Evolutionary conservation across 2,329 filamentous ascomycete species (phyloP), one percentile per base, ranked within the genome.

Genomic region (Microcyclospora tardicrescens): DNA sequence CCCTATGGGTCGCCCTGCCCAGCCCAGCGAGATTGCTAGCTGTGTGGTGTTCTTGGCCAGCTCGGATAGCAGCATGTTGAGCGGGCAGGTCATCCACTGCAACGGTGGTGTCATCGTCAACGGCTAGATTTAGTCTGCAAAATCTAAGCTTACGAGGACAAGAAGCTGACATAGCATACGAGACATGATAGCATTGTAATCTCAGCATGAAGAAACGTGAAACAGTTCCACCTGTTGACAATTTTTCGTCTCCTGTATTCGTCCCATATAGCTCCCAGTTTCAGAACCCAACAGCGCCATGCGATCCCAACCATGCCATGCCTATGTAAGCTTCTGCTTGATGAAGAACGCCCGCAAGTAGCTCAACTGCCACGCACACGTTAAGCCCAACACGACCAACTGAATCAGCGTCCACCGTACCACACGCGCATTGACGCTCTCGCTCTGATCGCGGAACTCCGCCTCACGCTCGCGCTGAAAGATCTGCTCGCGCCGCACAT

Each of bases 401-500:
- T 98, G 91, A 50, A 96, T 81, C 48, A 95, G 57, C 50, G 91
- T 89, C 89, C 91, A 98, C 52, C 86, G 79, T 36, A 96, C 78
- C 47, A 96, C 89, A 55, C 89, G 81, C 40, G 78, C 70, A 64
- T 98, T 98, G 49, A 89, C 95, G 32, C 76, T 71, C 65, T 98
- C 91, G 53, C 86, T 95, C 64, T 96, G 91, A 65, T 98, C 91
- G 66, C 91, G 77, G 72, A 98, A 98, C 61, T 96, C 87, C 53
- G 86, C 86, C 61, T 98, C 91, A 50, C 91, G 84, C 72, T 96
- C 91, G 84, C 95, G 47, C 63, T 98, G 91, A 68, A 95, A 96
- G 41, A 96, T 77, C 72, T 98, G 91, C 68, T 98, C 91, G 54
- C 87, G 71, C 55, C 84, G 73, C 45, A 98, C 86, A 63, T 96